Evolutionary conservation across 208 protist genomes (phyloP).

Genomic region (Angomonas deanei): DNA sequence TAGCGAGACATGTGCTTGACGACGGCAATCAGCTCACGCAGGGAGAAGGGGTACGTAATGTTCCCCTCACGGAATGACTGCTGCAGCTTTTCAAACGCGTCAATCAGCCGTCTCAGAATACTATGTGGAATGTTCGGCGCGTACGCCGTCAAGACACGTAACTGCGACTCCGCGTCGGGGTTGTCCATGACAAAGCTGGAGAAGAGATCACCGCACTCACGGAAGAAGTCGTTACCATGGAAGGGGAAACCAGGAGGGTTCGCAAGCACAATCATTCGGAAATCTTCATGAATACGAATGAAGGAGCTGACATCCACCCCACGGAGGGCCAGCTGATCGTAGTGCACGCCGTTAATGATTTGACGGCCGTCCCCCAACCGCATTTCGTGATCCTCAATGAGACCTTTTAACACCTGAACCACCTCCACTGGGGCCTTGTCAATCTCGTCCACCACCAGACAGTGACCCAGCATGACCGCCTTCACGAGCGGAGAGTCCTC

Average conservation of each 20-base stretch:
- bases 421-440: constrained; percentile 95
- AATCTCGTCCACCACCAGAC: constrained; percentile 95
- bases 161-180: constrained; percentile 77
- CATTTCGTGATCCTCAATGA: constrained; percentile 87
- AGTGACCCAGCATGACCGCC: constrained; percentile 85
- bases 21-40: constrained; percentile 93
- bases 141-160: constrained; percentile 69
- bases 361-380: constrained; percentile 71
- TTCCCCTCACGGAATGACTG: constrained; percentile 74
- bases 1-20: constrained; percentile 89
- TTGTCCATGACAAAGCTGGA: constrained; percentile 89
- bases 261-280: constrained; percentile 81
- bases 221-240: constrained; percentile 94
- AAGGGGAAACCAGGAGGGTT: constrained; percentile 93
- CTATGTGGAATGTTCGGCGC: constrained; percentile 50
- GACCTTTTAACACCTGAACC: constrained; percentile 84
- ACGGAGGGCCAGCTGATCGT: neutral
- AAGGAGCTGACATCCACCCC: neutral
- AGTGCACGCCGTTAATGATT: constrained; percentile 38
- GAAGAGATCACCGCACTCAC: constrained; percentile 90
- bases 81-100: constrained; percentile 75
- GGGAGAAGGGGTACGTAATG: constrained; percentile 87
- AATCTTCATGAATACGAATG: constrained; percentile 70
- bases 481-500: constrained; percentile 92
- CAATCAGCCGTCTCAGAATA: constrained; percentile 52